Percentiles rank a stretch among this genome's conserved stretches.
These are phyloP conservation scores for Kazachstania sp. DNA, from an alignment of 1,139 yeast species.

Conservation along the genomic window DNA sequence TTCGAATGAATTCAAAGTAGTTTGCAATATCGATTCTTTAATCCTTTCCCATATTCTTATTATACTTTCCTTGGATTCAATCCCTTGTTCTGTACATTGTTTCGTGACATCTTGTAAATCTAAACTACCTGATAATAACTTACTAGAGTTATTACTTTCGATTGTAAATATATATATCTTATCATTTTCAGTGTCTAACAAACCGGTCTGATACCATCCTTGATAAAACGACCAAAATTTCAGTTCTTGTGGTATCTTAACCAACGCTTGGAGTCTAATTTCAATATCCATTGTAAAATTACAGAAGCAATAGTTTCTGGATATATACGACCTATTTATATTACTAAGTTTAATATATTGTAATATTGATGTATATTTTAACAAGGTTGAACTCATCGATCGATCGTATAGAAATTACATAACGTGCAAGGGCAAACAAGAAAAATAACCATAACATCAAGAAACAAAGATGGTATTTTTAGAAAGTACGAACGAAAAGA, in stretches of 20 bases:
- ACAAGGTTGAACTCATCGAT: too few species aligned
- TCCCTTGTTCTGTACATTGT: constrained; percentile 10
- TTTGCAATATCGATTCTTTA: background rate
- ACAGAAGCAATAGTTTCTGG: too few species aligned
- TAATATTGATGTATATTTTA: too few species aligned
- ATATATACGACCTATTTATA: too few species aligned
- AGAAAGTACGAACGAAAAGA: too few species aligned
- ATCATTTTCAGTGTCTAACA: background rate
- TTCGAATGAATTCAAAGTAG: background rate
- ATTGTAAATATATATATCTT: background rate
- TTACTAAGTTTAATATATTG: background rate
- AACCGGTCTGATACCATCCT: background rate
- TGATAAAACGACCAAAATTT: background rate
- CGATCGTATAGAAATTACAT: too few species aligned
- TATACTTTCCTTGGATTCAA: constrained; percentile 6
- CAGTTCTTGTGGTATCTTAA: background rate
- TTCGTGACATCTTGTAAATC: background rate
- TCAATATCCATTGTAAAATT: background rate
- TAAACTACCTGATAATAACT: background rate
- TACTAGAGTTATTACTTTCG: background rate
- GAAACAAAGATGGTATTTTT: too few species aligned
- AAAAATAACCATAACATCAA: too few species aligned
- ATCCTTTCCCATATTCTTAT: constrained; percentile 1
- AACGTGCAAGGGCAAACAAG: too few species aligned
- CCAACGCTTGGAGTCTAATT: background rate